phyloP scores from a whole-genome alignment of 1,284 basidiomycete species.

The Malassezia cuniculi region DNA sequence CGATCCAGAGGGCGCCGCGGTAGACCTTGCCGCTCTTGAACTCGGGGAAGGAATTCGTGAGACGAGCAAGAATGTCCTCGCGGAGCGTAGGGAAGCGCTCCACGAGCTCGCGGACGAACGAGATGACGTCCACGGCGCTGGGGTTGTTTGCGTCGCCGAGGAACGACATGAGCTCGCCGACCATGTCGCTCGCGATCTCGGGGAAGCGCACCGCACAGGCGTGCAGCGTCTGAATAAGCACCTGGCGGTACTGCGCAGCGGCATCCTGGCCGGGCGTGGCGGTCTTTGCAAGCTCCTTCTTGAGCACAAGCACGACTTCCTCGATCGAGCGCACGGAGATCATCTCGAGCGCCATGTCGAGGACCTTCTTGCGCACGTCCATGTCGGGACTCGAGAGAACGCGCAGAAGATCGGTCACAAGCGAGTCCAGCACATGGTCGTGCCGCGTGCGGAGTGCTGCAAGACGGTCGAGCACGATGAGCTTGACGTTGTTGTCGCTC shows the following conservation, averaged over 20 bases:
- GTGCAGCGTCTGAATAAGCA: constrained; percentile 94
- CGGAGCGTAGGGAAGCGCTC: constrained; percentile 92
- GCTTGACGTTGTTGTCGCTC: constrained; percentile 97
- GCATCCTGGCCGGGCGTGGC: constrained; percentile 52
- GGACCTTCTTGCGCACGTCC: constrained; percentile 87
- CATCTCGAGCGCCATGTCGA: constrained; percentile 81
- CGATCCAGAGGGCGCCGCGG: constrained; percentile 91
- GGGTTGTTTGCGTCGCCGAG: constrained; percentile 90
- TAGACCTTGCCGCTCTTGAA: constrained; percentile 97
- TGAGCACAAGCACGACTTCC: constrained; percentile 87
- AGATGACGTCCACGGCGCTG: constrained; percentile 84
- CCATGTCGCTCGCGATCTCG: constrained; percentile 92
- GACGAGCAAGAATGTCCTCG: constrained; percentile 68
- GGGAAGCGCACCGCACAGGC: constrained; percentile 92
- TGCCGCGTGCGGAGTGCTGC: constrained; percentile 72
- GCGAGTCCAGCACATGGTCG: constrained; percentile 75
- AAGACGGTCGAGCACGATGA: constrained; percentile 89
- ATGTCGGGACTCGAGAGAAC: constrained; percentile 85
- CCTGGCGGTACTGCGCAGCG: constrained; percentile 74
- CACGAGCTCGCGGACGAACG: constrained; percentile 92
- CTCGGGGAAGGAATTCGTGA: constrained; percentile 68
- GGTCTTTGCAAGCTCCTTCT: constrained; percentile 92
- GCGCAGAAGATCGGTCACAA: constrained; percentile 92
- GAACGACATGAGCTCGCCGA: constrained; percentile 97
- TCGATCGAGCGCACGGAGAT: constrained; percentile 92